A percentile compares a stretch with the other conserved stretches of the same genome.
phyloP scores from a whole-genome alignment of 306 rosid genomes.

The Lagenaria siceraria region DNA sequence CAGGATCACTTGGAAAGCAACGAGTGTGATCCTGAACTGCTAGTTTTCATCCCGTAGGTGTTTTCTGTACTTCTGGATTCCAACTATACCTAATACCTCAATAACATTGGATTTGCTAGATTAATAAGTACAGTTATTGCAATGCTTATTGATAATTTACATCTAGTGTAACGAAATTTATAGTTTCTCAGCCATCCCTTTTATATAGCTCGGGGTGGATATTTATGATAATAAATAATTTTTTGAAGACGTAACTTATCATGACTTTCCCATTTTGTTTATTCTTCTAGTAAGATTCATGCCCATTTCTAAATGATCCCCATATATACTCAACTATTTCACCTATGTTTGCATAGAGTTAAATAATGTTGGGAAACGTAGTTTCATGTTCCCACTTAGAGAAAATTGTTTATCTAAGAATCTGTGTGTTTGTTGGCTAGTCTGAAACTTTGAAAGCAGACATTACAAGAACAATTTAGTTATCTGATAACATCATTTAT shows the following conservation, averaged over 20 bases:
- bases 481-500: neutral
- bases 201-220: neutral
- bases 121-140: neutral
- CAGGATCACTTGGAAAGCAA: slow-evolving; percentile 91
- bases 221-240: neutral
- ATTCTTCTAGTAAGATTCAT: neutral
- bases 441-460: neutral
- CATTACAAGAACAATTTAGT: neutral
- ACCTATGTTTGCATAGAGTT: neutral
- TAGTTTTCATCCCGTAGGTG: slow-evolving; percentile 81
- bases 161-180: neutral
- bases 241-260: neutral
- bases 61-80: neutral
- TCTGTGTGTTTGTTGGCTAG: neutral
- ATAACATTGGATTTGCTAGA: neutral
- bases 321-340: neutral
- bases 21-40: slow-evolving; percentile 95
- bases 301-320: neutral
- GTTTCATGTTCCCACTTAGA: neutral
- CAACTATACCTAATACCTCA: neutral
- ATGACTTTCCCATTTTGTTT: neutral
- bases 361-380: neutral
- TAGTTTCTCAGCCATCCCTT: neutral
- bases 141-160: neutral
- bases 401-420: neutral